These are phyloP conservation scores for Taiozyma sp. DNA, from an alignment of 1,139 yeast species.

Conservation along the genomic window DNA sequence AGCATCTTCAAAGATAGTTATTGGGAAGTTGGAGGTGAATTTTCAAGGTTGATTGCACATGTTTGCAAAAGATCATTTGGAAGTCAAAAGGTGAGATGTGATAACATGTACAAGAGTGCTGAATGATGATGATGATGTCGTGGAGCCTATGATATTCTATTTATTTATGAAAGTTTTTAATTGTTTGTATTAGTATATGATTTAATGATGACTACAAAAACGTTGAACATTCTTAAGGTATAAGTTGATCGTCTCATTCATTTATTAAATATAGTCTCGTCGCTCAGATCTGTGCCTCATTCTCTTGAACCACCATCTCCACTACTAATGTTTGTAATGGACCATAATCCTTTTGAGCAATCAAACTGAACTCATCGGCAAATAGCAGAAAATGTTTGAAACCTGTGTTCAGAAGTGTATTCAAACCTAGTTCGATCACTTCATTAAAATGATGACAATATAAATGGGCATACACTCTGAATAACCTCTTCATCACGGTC, in stretches of 20 bases:
- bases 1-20: constrained; percentile 42
- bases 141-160: neutral
- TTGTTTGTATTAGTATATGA: neutral
- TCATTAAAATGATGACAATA: constrained; percentile 98
- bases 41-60: constrained; percentile 51
- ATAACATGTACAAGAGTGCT: constrained; percentile 39
- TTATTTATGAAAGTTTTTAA: neutral
- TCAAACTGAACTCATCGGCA: constrained; percentile 74
- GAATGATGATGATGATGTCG: neutral
- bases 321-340: constrained; percentile 86
- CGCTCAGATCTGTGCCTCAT: neutral
- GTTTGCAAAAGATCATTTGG: constrained; percentile 59
- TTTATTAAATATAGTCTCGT: neutral
- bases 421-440: constrained; percentile 85
- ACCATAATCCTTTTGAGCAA: constrained; percentile 80
- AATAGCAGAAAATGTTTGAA: constrained; percentile 91
- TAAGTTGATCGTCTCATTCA: neutral
- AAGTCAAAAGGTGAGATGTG: constrained; percentile 41
- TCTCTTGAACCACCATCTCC: constrained; percentile 31
- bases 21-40: constrained; percentile 59
- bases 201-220: neutral
- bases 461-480: constrained; percentile 96
- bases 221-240: neutral
- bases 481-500: constrained; percentile 84
- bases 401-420: constrained; percentile 89